Conservation (phyloP, 192 early-diverging fungal genomes). For the Allomyces javanicus region DNA sequence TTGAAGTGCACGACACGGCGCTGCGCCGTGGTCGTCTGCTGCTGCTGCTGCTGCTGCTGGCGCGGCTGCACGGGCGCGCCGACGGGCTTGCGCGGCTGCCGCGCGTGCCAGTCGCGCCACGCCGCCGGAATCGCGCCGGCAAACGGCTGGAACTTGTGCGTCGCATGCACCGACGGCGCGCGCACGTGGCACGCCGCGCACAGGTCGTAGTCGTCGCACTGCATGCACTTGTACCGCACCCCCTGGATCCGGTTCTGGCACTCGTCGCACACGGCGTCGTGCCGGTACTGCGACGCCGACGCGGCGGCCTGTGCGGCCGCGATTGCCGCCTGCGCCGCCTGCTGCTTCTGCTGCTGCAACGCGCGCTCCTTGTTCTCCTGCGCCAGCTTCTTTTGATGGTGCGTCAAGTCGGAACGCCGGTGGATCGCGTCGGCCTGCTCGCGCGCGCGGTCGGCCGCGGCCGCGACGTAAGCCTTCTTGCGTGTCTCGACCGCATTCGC, state of each 20-base stretch:
- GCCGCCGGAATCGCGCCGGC: no score
- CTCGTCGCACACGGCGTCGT: slow-evolving; percentile 8
- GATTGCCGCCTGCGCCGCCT: no score
- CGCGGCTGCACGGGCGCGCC: not conserved
- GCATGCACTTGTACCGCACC: slow-evolving; percentile 7
- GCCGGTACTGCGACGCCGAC: no score
- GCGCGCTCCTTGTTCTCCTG: no score
- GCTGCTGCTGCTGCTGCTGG: not conserved
- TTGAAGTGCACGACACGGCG: not conserved
- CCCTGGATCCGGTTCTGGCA: slow-evolving; percentile 9
- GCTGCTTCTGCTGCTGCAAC: no score
- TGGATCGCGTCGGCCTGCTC: no score
- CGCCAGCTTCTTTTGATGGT: no score
- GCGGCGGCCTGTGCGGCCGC: no score
- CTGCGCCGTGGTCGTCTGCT: not conserved
- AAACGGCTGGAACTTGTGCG: not conserved
- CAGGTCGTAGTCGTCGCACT: slow-evolving; percentile 12
- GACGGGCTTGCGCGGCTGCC: not conserved
- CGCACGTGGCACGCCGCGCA: slow-evolving; percentile 6
- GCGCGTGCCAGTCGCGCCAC: not conserved
- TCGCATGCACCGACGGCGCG: not conserved
- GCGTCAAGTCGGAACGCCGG: no score
- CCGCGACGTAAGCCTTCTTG: no score
- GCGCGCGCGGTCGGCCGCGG: no score
- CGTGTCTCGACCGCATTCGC: no score